Evolutionary conservation across 2,329 filamentous ascomycete species (phyloP).

Genomic region (Cladophialophora bantiana): DNA sequence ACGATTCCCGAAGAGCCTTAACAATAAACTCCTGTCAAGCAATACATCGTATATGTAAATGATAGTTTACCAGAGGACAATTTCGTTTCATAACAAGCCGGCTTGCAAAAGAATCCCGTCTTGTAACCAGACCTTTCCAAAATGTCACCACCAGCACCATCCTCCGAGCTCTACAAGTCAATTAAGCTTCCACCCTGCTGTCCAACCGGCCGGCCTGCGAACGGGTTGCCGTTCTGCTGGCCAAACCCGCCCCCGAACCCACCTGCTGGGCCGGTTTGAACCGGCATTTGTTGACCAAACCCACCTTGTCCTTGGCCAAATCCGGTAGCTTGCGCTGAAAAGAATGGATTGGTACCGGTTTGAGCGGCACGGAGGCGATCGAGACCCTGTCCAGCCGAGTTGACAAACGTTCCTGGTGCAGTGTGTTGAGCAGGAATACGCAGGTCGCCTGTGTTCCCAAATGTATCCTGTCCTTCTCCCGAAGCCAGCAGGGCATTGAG

Average conservation of each 20-base stretch:
- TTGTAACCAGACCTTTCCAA: not conserved
- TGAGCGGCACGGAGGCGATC: constrained; percentile 70
- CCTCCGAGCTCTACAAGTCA: constrained; percentile 56
- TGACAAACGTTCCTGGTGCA: constrained; percentile 93
- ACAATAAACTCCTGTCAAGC: constrained; percentile 17
- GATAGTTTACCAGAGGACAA: constrained; percentile 11
- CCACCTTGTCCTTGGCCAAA: constrained; percentile 48
- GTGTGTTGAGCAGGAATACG: constrained; percentile 97
- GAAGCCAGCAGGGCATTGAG: constrained; percentile 85
- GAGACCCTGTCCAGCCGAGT: constrained; percentile 85
- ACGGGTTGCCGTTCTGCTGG: constrained; percentile 61
- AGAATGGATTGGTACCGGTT: constrained; percentile 88
- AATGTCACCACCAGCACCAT: not conserved
- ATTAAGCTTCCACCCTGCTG: constrained; percentile 66
- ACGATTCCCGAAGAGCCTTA: not conserved
- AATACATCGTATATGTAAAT: constrained; percentile 10
- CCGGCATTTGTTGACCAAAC: constrained; percentile 55
- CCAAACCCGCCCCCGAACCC: constrained; percentile 53
- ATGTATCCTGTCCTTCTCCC: constrained; percentile 95
- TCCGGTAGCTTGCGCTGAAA: constrained; percentile 82
- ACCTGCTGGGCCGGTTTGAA: constrained; percentile 60
- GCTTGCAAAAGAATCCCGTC: not conserved
- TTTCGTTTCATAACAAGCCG: constrained; percentile 16
- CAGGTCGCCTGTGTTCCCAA: constrained; percentile 94
- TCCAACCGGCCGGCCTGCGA: constrained; percentile 58